Evolutionary conservation across 768 basidiomycete species (phyloP).

Genomic region (Pleurotus pulmonarius): DNA sequence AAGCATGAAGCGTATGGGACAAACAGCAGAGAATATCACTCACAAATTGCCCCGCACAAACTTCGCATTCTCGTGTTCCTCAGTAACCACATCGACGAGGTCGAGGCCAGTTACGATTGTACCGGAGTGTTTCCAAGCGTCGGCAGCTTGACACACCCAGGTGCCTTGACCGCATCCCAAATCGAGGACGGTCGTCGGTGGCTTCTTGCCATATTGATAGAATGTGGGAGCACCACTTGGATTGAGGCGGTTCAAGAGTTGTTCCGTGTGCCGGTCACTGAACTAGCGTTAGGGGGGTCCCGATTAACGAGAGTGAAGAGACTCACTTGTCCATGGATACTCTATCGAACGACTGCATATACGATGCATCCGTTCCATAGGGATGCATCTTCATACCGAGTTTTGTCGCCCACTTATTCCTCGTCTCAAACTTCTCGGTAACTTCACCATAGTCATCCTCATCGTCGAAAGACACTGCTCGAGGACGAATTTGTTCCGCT

Average conservation of each 20-base stretch:
- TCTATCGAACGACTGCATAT: constrained; percentile 66
- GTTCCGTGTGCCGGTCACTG: constrained; percentile 60
- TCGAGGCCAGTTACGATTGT: constrained; percentile 64
- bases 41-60: constrained; percentile 70
- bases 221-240: constrained; percentile 58
- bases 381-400: constrained; percentile 53
- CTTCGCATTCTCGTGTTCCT: constrained; percentile 35
- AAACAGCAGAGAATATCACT: constrained; percentile 22
- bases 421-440: constrained; percentile 22
- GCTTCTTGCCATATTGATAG: constrained; percentile 41
- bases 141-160: constrained; percentile 65
- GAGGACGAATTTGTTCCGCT: background rate
- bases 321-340: constrained; percentile 57
- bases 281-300: constrained; percentile 10
- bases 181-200: constrained; percentile 59
- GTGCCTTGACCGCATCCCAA: constrained; percentile 72
- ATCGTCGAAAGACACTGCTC: constrained; percentile 12
- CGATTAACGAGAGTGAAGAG: constrained; percentile 5
- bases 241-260: constrained; percentile 54
- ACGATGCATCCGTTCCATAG: constrained; percentile 45
- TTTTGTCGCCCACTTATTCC: constrained; percentile 35
- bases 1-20: background rate
- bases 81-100: constrained; percentile 44
- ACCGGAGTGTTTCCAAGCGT: constrained; percentile 47
- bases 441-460: constrained; percentile 19